Evolutionary conservation across 768 basidiomycete genomes (phyloP), one percentile per base, ranked within the genome.

Genomic region (Amanita phalloides): DNA sequence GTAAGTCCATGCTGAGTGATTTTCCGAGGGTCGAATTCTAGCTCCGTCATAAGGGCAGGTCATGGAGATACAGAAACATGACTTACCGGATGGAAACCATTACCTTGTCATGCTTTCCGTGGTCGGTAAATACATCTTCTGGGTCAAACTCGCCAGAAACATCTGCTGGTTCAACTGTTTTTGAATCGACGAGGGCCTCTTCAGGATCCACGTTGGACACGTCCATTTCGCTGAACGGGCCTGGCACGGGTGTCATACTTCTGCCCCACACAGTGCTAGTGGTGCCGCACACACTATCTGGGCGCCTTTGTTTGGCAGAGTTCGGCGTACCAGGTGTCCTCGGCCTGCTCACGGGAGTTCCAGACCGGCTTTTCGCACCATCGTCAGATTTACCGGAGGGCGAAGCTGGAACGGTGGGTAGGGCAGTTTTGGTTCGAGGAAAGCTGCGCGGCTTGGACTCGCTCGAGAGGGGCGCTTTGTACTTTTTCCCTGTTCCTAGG

Each of bases 31-130:
- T 47, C 84, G 82, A 11, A 90, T 71, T 58, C 87, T 90, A 35
- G 49, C 32, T 48, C 35, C 61, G 44, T 51, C 43, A 8, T 33
- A 13, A 44, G 36, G n/a, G 21, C n/a, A 48, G 23, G 53, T 6
- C 21, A 17, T 2, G 14, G 36, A 4, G 23, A 28, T 46, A 54
- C 20, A 38, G 42, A 56, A 3, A 53, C 30, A 45, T 38, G n/a
- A 53, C 63, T 46, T 55, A 87, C 86, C 87, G 75, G 57, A 92
- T 74, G 23, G 89, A 90, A 20, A 91, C 89, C 64, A 91, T 81
- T 42, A 90, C 90, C 63, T 91, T 90, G 64, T 90, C 88, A 49
- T 87, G 79, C 48, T 77, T 79, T n/a, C 84, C 82, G 54, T 82
- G 77, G 47, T 81, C 74, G 11, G 63, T 28, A 17, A 47, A 38